Evolutionary conservation across 805 yeast genomes (phyloP), one percentile per base, ranked within the genome.

Genomic region (Nakazawaea wyomingensis): DNA sequence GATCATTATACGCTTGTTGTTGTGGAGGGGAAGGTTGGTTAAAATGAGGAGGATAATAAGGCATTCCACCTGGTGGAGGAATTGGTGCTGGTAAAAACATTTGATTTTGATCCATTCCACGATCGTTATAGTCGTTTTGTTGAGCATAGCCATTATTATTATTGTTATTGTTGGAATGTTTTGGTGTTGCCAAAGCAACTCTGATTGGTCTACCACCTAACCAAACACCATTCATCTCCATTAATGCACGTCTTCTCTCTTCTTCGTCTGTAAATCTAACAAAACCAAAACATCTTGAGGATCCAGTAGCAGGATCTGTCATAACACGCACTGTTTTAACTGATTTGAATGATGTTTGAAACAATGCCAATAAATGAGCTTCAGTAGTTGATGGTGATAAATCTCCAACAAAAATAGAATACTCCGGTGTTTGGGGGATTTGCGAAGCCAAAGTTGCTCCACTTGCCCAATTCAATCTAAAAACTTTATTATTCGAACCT

Each of bases 221-320:
- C 85, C 86, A 80, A 32, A 75, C 79, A 13, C 90, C 90, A 53
- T 83, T 80, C 90, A 84, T 84, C 52, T 82, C 87, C 20, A 68
- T 63, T 32, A 84, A 65, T 0, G 93, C 91, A 29, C 79, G 59
- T 43, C 75, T 74, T 52, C 91, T 71, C 53, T 84, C 91, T 32
- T 65, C 72, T 49, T 82, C 88, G 50, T 76, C 78, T 18, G 83
- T 74, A 56, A 85, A 85, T 48, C 95, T 66, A 21, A 85, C 89
- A 61, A 85, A 85, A 0, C 93, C 93, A 62, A 84, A 84, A 54
- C 93, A 82, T 50, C 91, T 68, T 2, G 88, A 80, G 22, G 82
- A 74, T 0, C 90, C 90, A 11, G 84, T 74, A 5, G 85, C 74
- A 2, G 93, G 93, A 56, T 85, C 91, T 0, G 93, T 84, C 91